Evolutionary conservation across 2,329 filamentous ascomycete genomes (phyloP), one percentile per base, ranked within the genome.

Genomic region (Pseudomassariella vexata): DNA sequence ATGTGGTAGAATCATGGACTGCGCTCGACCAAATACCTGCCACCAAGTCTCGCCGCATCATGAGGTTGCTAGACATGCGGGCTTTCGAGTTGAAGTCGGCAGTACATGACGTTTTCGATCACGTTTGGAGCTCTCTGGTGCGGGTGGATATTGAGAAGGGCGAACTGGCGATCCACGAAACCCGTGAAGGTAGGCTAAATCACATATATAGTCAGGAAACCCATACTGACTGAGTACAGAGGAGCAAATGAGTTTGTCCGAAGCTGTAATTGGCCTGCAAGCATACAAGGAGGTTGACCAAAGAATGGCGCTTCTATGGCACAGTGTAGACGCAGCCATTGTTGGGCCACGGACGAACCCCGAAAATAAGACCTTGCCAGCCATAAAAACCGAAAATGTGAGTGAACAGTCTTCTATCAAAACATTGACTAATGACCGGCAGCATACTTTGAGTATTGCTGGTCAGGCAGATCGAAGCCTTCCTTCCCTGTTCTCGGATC

Each of bases 101-200:
- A 14, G 71, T 92, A 15, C 72, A 79, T 36, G 73, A 82, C 24
- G 73, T 76, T 7, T 70, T 92, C 23, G 72, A 76, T 25, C 66
- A 68, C 34, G 70, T 79, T n/a, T 95, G 88, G 86, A 73, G 73
- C 36, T 63, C 69, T 0, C 63, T 90, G 25, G 63, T 94, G 9
- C 58, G 66, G 2, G 58, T 88, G 12, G 76, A 90, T 47, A 55
- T 65, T 1, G 63, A 73, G 15, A 57, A 63, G 7, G 62, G 65
- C 7, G 67, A 59, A 27, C 59, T 92, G 6, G 68, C 63, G 1
- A 69, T 94, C 20, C 63, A 62, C 17, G 62, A 70, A 9, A 59
- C 57, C 12, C 59, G 66, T 17, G 53, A 73, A 53, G 66, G 76
- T 79, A 55, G 29, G 56, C 34, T 7, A 18, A 19, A n/a, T 8